phyloP scores from a whole-genome alignment of 257 asterid species.

The Nicotiana paniculata region DNA sequence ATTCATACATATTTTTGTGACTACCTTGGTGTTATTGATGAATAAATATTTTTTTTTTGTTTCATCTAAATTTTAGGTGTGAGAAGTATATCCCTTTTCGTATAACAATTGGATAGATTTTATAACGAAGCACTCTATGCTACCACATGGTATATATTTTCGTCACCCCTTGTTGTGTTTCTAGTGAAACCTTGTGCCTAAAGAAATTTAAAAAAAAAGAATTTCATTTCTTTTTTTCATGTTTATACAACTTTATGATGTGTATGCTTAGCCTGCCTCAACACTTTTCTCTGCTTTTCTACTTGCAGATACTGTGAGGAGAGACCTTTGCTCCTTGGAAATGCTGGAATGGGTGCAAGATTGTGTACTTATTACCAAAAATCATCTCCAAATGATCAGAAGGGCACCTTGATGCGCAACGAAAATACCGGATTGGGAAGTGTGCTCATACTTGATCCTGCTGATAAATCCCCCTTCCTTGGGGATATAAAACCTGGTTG shows the following conservation, averaged over 20 bases:
- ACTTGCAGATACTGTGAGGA: constrained; percentile 88
- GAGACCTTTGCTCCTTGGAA: constrained; percentile 92
- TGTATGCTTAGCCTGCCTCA: background rate
- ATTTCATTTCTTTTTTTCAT: background rate
- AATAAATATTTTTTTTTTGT: background rate
- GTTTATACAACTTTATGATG: background rate
- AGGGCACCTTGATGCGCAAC: constrained; percentile 60
- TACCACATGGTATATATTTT: background rate
- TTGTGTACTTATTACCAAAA: constrained; percentile 94
- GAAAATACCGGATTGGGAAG: constrained; percentile 78
- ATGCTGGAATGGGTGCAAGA: constrained; percentile 98
- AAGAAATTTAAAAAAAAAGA: background rate
- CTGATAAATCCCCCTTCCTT: constrained; percentile 98
- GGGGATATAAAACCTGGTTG: constrained; percentile 95
- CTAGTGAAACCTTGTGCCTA: background rate
- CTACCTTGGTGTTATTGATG: constrained; percentile 5
- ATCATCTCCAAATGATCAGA: constrained; percentile 65
- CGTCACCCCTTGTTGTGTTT: background rate
- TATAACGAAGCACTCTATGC: background rate
- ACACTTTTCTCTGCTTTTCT: constrained; percentile 2
- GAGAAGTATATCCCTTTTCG: background rate
- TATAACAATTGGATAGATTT: constrained; percentile 1
- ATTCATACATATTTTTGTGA: background rate
- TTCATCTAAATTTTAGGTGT: constrained; percentile 3
- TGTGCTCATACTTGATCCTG: constrained; percentile 73